Percentiles rank a stretch among this genome's conserved stretches.
Conservation (phyloP, 805 yeast species). For the Starmerella vitae region DNA sequence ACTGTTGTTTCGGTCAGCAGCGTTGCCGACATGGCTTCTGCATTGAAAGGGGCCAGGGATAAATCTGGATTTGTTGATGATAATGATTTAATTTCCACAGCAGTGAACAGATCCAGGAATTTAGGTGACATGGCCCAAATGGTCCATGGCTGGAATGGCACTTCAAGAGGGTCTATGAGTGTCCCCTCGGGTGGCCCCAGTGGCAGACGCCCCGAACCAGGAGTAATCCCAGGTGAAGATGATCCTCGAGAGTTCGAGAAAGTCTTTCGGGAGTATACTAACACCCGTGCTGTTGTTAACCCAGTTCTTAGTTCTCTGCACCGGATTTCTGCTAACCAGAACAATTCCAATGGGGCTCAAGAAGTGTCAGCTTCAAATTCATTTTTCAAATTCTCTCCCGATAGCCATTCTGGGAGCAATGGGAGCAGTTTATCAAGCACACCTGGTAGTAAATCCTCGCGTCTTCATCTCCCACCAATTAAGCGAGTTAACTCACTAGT, state of each 20-base stretch:
- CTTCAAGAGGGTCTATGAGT: neutral
- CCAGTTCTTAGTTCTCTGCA: conserved; percentile 14
- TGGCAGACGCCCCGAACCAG: neutral
- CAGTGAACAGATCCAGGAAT: conserved; percentile 17
- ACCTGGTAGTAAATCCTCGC: neutral
- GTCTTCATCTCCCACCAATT: conserved; percentile 7
- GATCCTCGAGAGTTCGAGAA: conserved; percentile 19
- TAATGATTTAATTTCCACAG: conserved; percentile 19
- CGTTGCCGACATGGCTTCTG: conserved; percentile 21
- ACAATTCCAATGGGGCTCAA: too few relatives aligned
- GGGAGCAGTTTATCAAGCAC: too few relatives aligned
- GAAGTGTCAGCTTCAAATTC: too few relatives aligned
- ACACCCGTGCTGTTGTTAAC: conserved; percentile 16
- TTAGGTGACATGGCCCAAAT: conserved; percentile 18
- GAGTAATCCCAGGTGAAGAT: conserved; percentile 8
- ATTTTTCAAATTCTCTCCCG: neutral
- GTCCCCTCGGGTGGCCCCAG: neutral
- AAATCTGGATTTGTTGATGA: conserved; percentile 19
- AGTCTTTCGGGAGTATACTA: conserved; percentile 18
- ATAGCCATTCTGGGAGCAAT: neutral
- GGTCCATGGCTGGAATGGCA: conserved; percentile 12
- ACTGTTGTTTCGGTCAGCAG: conserved; percentile 21
- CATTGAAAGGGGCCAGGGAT: conserved; percentile 15
- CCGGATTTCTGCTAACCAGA: conserved; percentile 7
- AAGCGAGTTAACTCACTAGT: conserved; percentile 17